Evolutionary conservation across 2,329 filamentous ascomycete genomes (phyloP), one percentile per base, ranked within the genome.

Genomic region (Phoma sp.): DNA sequence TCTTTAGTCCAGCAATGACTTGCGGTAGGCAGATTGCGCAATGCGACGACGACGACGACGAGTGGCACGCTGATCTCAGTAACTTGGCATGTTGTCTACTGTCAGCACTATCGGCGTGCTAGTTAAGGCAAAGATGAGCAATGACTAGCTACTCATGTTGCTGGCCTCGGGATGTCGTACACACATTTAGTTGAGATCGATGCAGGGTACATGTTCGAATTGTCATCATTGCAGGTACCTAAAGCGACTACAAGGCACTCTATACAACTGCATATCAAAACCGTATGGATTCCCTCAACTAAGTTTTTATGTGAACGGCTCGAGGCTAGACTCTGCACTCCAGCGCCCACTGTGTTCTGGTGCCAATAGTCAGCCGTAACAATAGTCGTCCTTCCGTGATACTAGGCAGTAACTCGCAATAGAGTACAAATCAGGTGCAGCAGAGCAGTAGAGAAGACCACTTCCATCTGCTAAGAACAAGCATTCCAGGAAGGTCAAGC

Each of bases 141-240:
- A 40, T n/a, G 25, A 17, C 27, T 29, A 15, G 31, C 33, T 38
- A 10, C 39, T n/a, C 22, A 6, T 8, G 38, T 37, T 21, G 37
- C 32, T 17, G 17, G 17, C 6, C 21, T 17, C 6, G 8, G 6
- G 38, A 38, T 36, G 25, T 24, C 19, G 4, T 38, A 24, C 25
- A 32, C 33, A 38, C n/a, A 17, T 29, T 1, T 25, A 32, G 44
- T 17, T 33, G 27, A 54, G 45, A 48, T 35, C 10, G 35, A 39
- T 27, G 33, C 13, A 32, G 21, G 45, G 27, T 45, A 32, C 52
- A 55, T 55, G 31, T 37, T 55, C 45, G 37, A 44, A 45, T n/a
- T 33, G 19, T 41, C 17, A 17, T 43, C 12, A 33, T 33, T 43
- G 52, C 52, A 51, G 41, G 43, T 43, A 7, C 9, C 32, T 24